A percentile compares a stretch with the other conserved stretches of the same genome.
Evolutionary conservation across 306 rosid species (phyloP).

Genomic region (Bauhinia variegata): DNA sequence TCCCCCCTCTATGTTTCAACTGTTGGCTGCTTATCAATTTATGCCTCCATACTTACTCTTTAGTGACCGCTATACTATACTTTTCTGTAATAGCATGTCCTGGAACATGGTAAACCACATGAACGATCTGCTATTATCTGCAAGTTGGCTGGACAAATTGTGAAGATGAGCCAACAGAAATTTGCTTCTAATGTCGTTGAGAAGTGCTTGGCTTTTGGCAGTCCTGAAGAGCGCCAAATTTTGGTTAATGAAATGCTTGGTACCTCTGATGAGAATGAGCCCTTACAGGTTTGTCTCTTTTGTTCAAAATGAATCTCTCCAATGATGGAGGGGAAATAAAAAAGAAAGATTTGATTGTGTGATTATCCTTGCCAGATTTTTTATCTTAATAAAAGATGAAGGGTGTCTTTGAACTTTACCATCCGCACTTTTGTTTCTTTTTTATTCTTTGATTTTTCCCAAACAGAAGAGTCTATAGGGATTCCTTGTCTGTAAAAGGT

Average conservation of each 20-base stretch:
- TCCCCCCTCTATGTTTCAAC: no score
- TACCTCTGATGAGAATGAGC: slow-evolving; percentile 91
- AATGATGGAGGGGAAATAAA: no score
- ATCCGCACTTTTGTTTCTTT: background rate
- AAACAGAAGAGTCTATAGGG: no score
- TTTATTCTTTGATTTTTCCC: background rate
- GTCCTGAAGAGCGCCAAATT: slow-evolving; percentile 81
- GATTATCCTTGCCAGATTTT: no score
- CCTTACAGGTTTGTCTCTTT: slow-evolving; percentile 78
- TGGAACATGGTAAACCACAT: slow-evolving; percentile 75
- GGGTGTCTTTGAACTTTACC: no score
- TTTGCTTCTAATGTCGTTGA: slow-evolving; percentile 98
- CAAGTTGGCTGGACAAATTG: slow-evolving; percentile 96
- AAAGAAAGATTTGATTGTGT: no score
- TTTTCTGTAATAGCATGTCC: slow-evolving; percentile 70
- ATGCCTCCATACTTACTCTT: slow-evolving; percentile 11
- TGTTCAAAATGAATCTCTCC: no score
- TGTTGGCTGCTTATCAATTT: slow-evolving; percentile 20
- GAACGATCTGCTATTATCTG: slow-evolving; percentile 79
- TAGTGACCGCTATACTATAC: slow-evolving; percentile 21
- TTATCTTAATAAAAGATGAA: no score
- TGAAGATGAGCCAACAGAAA: slow-evolving; percentile 97
- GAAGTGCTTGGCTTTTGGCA: slow-evolving; percentile 86
- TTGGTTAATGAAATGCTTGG: slow-evolving; percentile 95
- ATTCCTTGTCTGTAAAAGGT: background rate